Conservation (phyloP, 352 stramenopile species). For the Thalassiosira sp. region DNA sequence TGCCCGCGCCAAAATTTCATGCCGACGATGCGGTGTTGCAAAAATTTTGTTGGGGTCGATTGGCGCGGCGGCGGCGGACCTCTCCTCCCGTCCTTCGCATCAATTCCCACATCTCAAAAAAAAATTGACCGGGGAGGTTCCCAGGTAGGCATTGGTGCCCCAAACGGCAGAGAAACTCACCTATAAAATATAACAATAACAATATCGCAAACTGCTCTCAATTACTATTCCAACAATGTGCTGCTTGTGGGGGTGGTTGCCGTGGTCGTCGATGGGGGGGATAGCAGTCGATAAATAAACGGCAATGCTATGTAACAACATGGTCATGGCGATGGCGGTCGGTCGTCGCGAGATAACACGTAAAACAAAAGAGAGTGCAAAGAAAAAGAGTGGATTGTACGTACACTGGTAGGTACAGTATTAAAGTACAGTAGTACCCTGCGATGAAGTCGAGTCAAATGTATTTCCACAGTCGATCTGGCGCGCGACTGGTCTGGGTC, state of each 20-base stretch:
- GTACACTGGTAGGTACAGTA: not conserved
- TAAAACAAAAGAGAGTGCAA: not conserved
- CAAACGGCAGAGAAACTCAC: constrained; percentile 5
- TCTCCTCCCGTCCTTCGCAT: not conserved
- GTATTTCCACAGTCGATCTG: not conserved
- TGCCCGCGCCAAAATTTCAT: constrained; percentile 2
- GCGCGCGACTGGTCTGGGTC: not conserved
- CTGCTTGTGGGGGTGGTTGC: constrained; percentile 2
- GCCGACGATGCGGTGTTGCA: not conserved
- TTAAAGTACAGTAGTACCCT: constrained; percentile 1
- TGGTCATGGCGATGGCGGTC: not conserved
- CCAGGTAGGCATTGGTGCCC: not conserved
- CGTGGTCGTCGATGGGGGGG: not conserved
- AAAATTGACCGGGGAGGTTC: not conserved
- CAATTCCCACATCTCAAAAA: not conserved
- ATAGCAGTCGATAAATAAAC: not conserved
- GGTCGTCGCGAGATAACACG: not conserved
- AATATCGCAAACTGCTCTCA: not conserved
- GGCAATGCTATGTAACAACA: not conserved
- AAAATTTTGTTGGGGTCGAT: constrained; percentile 2
- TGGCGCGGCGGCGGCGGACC: not conserved
- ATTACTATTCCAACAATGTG: constrained; percentile 22
- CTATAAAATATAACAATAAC: not conserved
- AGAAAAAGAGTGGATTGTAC: constrained; percentile 9
- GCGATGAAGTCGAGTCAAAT: constrained; percentile 3